Evolutionary conservation across 495 filamentous ascomycete species (phyloP).

Genomic region (Bacidia rubella): DNA sequence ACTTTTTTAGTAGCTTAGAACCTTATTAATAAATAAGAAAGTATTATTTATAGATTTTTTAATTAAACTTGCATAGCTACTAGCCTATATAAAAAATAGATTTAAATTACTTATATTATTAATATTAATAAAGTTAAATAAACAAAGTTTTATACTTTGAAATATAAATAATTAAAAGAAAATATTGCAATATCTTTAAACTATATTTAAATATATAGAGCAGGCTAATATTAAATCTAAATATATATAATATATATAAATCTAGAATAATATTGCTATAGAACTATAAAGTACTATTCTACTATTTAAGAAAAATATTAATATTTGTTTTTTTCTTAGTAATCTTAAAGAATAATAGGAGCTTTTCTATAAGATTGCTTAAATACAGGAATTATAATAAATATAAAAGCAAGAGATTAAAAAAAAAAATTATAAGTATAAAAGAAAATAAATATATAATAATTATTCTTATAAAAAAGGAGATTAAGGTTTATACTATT

Average conservation of each 20-base stretch:
- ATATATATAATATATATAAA: background rate
- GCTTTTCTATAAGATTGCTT: background rate
- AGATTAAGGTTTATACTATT: too few species aligned
- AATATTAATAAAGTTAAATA: background rate
- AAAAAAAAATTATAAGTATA: too few species aligned
- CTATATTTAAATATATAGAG: background rate
- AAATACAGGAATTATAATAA: background rate
- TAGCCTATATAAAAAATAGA: background rate
- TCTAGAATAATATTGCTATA: background rate
- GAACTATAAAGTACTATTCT: background rate
- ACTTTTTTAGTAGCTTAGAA: background rate
- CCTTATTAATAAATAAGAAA: background rate
- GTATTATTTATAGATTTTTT: background rate
- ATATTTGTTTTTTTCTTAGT: background rate
- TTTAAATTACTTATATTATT: constrained; percentile 1
- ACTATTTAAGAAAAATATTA: background rate
- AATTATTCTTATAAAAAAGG: too few species aligned
- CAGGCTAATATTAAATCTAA: background rate
- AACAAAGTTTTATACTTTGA: background rate
- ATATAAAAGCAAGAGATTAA: background rate
- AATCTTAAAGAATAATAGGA: background rate
- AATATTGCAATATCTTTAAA: background rate
- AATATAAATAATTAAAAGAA: background rate
- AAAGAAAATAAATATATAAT: too few species aligned
- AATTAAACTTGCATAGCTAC: background rate